Conservation (phyloP, 2,329 filamentous ascomycete species). For the Monosporascus sp. region DNA sequence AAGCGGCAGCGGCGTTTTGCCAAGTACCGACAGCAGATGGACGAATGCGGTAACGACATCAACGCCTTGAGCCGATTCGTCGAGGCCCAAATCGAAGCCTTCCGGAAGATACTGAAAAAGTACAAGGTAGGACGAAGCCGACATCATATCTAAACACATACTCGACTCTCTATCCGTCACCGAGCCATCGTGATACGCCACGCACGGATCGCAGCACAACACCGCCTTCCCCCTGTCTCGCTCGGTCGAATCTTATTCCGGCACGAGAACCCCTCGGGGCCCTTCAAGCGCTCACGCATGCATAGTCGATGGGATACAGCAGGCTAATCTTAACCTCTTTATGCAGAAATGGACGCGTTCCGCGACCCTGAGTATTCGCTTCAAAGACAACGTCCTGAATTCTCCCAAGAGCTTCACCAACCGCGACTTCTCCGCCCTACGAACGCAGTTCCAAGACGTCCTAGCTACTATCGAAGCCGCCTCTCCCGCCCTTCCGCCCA, state of each 20-base stretch:
- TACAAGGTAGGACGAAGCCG: conserved; percentile 53
- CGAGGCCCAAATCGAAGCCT: conserved; percentile 67
- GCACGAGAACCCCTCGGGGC: too few relatives aligned
- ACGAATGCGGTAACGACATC: conserved; percentile 64
- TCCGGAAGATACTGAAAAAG: conserved; percentile 80
- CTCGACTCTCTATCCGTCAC: not conserved
- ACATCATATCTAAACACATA: not conserved
- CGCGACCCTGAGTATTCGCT: conserved; percentile 54
- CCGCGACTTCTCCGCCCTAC: conserved; percentile 54
- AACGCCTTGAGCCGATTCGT: conserved; percentile 66
- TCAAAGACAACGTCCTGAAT: conserved; percentile 60
- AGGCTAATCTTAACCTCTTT: conserved; percentile 3
- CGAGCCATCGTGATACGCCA: too few relatives aligned
- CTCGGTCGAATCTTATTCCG: too few relatives aligned
- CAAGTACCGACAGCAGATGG: conserved; percentile 47
- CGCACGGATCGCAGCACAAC: too few relatives aligned
- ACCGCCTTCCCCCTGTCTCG: too few relatives aligned
- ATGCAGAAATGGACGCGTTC: conserved; percentile 76
- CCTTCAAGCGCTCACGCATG: not conserved
- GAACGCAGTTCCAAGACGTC: conserved; percentile 45
- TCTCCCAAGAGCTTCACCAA: conserved; percentile 67
- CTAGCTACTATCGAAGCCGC: conserved; percentile 41
- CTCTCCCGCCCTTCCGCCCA: conserved; percentile 30
- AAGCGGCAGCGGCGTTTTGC: conserved; percentile 47
- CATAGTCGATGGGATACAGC: not conserved